These are phyloP conservation scores for Candida wancherniae DNA, from an alignment of 805 yeast species.

Conservation along the genomic window DNA sequence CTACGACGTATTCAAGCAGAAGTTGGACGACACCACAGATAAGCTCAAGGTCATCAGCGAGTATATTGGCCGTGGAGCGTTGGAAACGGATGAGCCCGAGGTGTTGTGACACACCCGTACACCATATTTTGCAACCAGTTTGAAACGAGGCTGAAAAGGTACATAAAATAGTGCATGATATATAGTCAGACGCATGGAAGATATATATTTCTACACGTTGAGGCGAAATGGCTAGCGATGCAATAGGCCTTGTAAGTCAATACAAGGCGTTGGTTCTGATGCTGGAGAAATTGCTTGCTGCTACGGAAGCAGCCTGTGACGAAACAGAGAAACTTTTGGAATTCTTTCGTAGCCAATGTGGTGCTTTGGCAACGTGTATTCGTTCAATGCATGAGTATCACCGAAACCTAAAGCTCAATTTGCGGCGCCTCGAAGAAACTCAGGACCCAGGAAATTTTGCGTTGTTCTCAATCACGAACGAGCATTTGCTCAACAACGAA, in stretches of 20 bases:
- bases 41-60: slow-evolving; percentile 74
- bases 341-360: too few species aligned
- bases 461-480: background rate
- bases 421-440: slow-evolving; percentile 1
- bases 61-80: slow-evolving; percentile 83
- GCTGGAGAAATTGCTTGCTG: too few species aligned
- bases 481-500: background rate
- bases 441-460: background rate
- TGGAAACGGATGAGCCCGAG: slow-evolving; percentile 40
- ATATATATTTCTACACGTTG: too few species aligned
- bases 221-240: too few species aligned
- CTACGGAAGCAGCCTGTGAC: too few species aligned
- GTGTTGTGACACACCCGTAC: slow-evolving; percentile 6
- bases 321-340: too few species aligned
- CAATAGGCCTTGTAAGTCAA: too few species aligned
- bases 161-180: too few species aligned
- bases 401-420: background rate
- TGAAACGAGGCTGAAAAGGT: slow-evolving; percentile 6
- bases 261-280: too few species aligned
- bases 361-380: slow-evolving; percentile 1
- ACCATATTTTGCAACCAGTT: slow-evolving; percentile 14
- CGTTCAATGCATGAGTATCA: background rate
- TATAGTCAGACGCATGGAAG: too few species aligned
- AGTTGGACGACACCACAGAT: slow-evolving; percentile 51
- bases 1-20: slow-evolving; percentile 55